Base-by-base conservation (phyloP, 257 asterid genomes). In the Nicotiana attenuata region DNA sequence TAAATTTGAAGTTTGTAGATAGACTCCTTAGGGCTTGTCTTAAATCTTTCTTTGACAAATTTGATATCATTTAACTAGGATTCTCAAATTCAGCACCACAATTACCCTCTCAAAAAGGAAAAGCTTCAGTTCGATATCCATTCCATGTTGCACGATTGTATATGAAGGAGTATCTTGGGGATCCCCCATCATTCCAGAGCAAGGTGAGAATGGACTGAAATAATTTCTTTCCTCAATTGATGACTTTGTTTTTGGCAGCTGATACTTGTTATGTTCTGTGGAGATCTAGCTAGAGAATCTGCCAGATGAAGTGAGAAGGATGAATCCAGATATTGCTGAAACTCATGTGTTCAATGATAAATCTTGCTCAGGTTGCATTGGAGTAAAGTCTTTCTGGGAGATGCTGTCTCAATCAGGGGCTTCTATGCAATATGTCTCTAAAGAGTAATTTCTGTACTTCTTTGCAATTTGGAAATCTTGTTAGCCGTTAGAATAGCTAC, bases 351-450 rank as follows among this genome's bases (percentile, higher is more conserved):
- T 96, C 81, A 85, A 71, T 78, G 93, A 88, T 77, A 90, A 81
- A 83, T 78, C 76, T 79, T 79, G 86, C 83, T 82, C 87, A 64
- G 88, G 85, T 73, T 82, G 87, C 90, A 81, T 71, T 81, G 98
- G 97, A 75, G 87, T 91, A 55, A 98, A 89, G 76, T 84, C 86
- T 73, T 89, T 96, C 85, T 81, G 81, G 87, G 80, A 76, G 80
- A 88, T 90, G 97, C 82, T 96, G 89, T 84, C 88, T 65, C 92
- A 89, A 38, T 85, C 89, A 81, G 99, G 97, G 85, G 98, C 95
- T 87, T 90, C 98, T 52, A 55, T 31, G 81, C 92, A 84, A 75
- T 84, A 90, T 88, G 11, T 96, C 85, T 90, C 98, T 71, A 91
- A 90, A 90, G 93, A 86, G 99, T 96, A 92, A 87, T 60, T 17